A percentile compares a stretch with the other conserved stretches of the same genome.
Conservation (phyloP, 441 rosid species). For the Macaranga tanarius region DNA sequence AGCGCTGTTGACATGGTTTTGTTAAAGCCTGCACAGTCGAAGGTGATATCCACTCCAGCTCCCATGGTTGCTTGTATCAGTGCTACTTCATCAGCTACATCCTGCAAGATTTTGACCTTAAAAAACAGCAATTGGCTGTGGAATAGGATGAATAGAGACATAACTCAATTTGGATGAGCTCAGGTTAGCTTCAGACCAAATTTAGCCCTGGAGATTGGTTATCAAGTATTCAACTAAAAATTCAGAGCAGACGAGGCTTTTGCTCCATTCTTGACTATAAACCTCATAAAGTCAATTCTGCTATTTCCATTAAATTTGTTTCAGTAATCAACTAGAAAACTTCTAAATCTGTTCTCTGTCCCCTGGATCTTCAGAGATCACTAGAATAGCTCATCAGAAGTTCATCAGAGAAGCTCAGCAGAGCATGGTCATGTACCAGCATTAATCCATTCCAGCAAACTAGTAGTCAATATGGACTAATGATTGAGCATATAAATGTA, state of each 20-base stretch:
- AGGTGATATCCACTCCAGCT: constrained; percentile 59
- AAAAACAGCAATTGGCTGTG: neutral
- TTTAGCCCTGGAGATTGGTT: neutral
- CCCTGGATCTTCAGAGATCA: too few species aligned
- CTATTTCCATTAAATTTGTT: neutral
- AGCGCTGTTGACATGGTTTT: constrained; percentile 90
- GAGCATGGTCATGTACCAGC: too few species aligned
- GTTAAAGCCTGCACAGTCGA: constrained; percentile 81
- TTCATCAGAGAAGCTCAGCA: too few species aligned
- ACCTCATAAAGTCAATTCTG: neutral
- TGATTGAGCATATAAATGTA: too few species aligned
- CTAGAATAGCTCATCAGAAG: too few species aligned
- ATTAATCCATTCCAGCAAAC: too few species aligned
- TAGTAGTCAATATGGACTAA: too few species aligned
- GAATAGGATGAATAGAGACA: neutral
- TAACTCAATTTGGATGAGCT: neutral
- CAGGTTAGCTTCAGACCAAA: neutral
- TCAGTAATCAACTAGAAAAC: neutral
- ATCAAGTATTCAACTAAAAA: neutral
- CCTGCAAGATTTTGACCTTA: constrained; percentile 40
- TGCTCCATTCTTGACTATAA: neutral
- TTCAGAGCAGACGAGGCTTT: neutral
- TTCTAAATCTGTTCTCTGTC: neutral
- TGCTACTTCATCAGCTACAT: constrained; percentile 54
- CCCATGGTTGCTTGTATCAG: constrained; percentile 58